phyloP scores from a whole-genome alignment of 1,139 yeast genomes.

The Geotrichum klebahnii region DNA sequence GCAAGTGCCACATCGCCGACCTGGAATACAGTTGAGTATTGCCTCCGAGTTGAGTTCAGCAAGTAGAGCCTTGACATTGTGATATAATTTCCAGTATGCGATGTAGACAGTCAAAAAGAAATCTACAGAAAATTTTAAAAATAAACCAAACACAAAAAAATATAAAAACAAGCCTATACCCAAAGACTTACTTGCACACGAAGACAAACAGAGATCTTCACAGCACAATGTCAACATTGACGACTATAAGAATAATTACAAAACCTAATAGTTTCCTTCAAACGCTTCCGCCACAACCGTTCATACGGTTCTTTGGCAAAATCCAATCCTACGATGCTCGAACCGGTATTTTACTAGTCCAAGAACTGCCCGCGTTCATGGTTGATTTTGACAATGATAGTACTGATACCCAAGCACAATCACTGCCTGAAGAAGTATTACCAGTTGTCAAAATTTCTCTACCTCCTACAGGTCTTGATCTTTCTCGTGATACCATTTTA shows the following conservation, averaged over 20 bases:
- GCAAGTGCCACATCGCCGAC: conserved; percentile 23
- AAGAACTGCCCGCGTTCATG: conserved; percentile 19
- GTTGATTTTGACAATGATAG: conserved; percentile 1
- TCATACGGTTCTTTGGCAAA: conserved; percentile 17
- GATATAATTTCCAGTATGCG: background rate
- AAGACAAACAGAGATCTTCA: background rate
- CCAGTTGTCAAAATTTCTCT: background rate
- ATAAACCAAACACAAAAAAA: background rate
- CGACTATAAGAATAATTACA: conserved; percentile 14
- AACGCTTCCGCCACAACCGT: conserved; percentile 6
- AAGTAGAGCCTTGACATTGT: background rate
- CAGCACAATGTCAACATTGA: conserved; percentile 9
- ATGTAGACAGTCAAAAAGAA: too few relatives aligned
- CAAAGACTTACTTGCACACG: background rate
- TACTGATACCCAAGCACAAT: background rate
- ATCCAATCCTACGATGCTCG: background rate
- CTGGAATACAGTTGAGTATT: conserved; percentile 16
- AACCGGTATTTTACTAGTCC: conserved; percentile 1
- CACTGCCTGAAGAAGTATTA: background rate
- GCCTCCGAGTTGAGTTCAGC: background rate
- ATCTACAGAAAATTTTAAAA: background rate
- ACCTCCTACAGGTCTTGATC: background rate
- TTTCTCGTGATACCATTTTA: conserved; percentile 2
- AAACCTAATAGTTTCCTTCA: conserved; percentile 2
- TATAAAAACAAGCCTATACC: background rate